Evolutionary conservation across 23 red algal species (phyloP).

Genomic region (Gracilaria gracilis): DNA sequence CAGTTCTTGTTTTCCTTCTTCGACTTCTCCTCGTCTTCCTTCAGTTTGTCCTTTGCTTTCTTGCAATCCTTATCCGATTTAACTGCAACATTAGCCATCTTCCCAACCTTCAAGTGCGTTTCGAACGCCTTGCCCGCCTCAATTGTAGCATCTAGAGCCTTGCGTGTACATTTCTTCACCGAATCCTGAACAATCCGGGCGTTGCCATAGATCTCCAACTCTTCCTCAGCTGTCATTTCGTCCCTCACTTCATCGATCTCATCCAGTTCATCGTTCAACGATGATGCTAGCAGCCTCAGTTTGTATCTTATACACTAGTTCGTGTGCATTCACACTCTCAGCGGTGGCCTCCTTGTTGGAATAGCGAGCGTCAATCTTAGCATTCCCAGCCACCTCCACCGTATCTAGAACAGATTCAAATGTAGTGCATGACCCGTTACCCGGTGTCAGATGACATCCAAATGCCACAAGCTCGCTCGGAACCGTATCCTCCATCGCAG

Average conservation of each 20-base stretch:
- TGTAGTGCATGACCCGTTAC: constrained; percentile 15
- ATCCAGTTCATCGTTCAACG: background rate
- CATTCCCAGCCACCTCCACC: constrained; percentile 14
- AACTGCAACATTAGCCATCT: background rate
- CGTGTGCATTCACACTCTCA: background rate
- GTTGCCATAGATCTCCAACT: background rate
- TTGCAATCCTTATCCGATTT: background rate
- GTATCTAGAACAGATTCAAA: constrained; percentile 36
- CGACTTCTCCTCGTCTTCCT: background rate
- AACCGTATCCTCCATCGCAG: background rate
- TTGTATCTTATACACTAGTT: background rate
- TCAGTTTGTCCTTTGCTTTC: background rate
- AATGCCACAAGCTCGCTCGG: constrained; percentile 33
- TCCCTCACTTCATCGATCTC: background rate
- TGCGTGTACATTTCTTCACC: background rate
- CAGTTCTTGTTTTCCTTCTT: background rate
- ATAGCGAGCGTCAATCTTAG: background rate
- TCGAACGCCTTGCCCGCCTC: background rate
- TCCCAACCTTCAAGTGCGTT: background rate
- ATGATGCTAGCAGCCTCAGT: background rate
- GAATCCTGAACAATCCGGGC: background rate
- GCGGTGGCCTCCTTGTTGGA: background rate
- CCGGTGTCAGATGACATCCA: constrained; percentile 24
- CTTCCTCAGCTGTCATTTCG: background rate
- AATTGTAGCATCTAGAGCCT: background rate